Percentiles rank a stretch among this genome's conserved stretches.
Conservation (phyloP, 331 rosid genomes). For the Rhamnella rubrinervis region DNA sequence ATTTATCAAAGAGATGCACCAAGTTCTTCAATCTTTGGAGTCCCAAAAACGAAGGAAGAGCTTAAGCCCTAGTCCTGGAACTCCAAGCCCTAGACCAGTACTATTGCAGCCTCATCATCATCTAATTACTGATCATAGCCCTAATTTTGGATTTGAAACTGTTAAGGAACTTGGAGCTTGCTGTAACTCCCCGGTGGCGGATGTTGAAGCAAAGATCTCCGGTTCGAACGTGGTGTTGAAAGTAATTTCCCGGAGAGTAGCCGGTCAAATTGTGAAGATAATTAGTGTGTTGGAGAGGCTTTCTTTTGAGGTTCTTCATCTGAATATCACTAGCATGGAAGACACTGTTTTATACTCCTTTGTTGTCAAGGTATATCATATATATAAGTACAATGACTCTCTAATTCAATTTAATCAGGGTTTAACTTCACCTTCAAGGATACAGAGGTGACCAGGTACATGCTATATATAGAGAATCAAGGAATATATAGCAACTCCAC, state of each 20-base stretch:
- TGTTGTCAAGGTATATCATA: constrained; percentile 67
- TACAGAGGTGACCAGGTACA: no score
- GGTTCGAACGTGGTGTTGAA: constrained; percentile 78
- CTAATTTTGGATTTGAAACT: constrained; percentile 26
- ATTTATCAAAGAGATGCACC: constrained; percentile 92
- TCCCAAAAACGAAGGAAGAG: constrained; percentile 88
- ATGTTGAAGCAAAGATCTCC: constrained; percentile 85
- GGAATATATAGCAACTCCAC: no score
- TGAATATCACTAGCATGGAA: constrained; percentile 88
- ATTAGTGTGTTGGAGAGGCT: constrained; percentile 66
- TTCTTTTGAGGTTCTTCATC: constrained; percentile 85
- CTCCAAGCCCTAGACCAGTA: constrained; percentile 51
- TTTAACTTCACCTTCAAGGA: no score
- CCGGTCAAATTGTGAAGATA: constrained; percentile 71
- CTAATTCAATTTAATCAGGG: no score
- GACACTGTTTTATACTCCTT: constrained; percentile 78
- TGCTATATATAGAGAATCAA: no score
- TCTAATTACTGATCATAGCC: constrained; percentile 23
- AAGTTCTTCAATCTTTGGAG: constrained; percentile 73
- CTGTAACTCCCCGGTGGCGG: constrained; percentile 84
- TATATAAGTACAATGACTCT: background rate
- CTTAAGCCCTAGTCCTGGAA: constrained; percentile 80
- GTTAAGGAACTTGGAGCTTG: constrained; percentile 67
- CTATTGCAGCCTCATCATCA: constrained; percentile 16
- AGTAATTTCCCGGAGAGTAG: constrained; percentile 55